Evolutionary conservation across 176 grass and related monocot species (phyloP).

Genomic region (Eremochloa ophiuroides): DNA sequence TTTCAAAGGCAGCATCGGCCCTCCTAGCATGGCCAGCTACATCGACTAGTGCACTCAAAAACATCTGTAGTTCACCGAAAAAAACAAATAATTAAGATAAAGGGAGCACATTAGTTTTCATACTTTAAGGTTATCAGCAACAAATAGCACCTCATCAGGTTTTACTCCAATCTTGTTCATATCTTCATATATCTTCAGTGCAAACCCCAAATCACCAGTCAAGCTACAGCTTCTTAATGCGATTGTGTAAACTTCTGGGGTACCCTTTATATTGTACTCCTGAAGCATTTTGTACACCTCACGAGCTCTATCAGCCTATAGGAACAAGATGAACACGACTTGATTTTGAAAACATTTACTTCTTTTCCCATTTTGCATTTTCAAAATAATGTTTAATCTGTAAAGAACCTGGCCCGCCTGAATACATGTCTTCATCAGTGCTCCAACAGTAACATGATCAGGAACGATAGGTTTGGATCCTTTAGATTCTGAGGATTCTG

Average conservation of each 20-base stretch:
- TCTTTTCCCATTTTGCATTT: constrained; percentile 23
- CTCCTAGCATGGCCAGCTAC: constrained; percentile 89
- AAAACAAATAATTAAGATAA: constrained; percentile 20
- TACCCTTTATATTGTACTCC: constrained; percentile 82
- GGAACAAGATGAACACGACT: constrained; percentile 1
- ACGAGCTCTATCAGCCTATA: constrained; percentile 70
- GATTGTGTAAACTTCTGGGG: constrained; percentile 94
- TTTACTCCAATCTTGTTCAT: constrained; percentile 87
- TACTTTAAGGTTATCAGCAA: constrained; percentile 15
- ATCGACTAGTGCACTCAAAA: constrained; percentile 94
- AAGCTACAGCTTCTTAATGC: constrained; percentile 91
- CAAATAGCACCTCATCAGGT: constrained; percentile 86
- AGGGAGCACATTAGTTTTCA: background rate
- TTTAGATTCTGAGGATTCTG: constrained; percentile 52
- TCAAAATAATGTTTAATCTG: constrained; percentile 3
- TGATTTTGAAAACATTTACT: constrained; percentile 13
- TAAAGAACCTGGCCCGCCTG: constrained; percentile 69
- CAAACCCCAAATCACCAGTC: constrained; percentile 83
- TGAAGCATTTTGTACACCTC: constrained; percentile 97
- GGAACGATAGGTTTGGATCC: constrained; percentile 68
- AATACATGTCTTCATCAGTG: constrained; percentile 89
- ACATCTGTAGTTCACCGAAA: constrained; percentile 67
- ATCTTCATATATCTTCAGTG: constrained; percentile 91
- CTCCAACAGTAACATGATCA: constrained; percentile 97
- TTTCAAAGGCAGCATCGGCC: constrained; percentile 81